Evolutionary conservation across 441 rosid species (phyloP).

Genomic region (Lagerstroemia fauriei): DNA sequence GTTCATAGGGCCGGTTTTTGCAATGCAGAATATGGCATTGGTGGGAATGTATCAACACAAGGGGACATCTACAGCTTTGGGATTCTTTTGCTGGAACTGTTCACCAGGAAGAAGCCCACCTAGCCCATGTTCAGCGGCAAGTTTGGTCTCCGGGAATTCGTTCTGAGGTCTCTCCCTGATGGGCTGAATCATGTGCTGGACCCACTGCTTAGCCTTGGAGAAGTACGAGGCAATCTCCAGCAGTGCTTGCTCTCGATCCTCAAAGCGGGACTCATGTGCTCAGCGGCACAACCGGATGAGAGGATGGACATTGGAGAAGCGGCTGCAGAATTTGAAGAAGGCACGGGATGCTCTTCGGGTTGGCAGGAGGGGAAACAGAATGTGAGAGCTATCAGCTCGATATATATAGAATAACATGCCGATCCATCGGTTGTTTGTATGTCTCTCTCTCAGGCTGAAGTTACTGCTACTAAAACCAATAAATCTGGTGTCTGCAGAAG

Average conservation of each 20-base stretch:
- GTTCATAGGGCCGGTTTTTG: not conserved
- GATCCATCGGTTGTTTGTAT: no score
- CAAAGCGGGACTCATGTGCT: conserved; percentile 16
- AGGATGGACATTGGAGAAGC: not conserved
- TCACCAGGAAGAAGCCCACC: conserved; percentile 49
- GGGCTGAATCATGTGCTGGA: conserved; percentile 13
- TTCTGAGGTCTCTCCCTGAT: not conserved
- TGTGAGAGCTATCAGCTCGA: not conserved
- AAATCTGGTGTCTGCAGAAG: no score
- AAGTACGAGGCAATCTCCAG: not conserved
- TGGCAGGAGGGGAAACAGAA: not conserved
- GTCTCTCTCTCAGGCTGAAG: no score
- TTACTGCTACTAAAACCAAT: no score
- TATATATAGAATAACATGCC: not conserved
- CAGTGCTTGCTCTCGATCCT: conserved; percentile 11
- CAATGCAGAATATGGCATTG: conserved; percentile 55
- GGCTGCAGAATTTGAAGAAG: not conserved
- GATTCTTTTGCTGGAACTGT: conserved; percentile 48
- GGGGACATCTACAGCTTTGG: conserved; percentile 59
- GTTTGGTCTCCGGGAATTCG: not conserved
- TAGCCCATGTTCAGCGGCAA: not conserved
- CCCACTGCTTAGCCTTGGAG: conserved; percentile 16
- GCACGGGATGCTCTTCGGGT: not conserved
- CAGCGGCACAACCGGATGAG: not conserved
- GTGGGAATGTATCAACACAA: conserved; percentile 40